These are phyloP conservation scores for Rickenella mellea DNA, from an alignment of 768 basidiomycete species.

Conservation along the genomic window DNA sequence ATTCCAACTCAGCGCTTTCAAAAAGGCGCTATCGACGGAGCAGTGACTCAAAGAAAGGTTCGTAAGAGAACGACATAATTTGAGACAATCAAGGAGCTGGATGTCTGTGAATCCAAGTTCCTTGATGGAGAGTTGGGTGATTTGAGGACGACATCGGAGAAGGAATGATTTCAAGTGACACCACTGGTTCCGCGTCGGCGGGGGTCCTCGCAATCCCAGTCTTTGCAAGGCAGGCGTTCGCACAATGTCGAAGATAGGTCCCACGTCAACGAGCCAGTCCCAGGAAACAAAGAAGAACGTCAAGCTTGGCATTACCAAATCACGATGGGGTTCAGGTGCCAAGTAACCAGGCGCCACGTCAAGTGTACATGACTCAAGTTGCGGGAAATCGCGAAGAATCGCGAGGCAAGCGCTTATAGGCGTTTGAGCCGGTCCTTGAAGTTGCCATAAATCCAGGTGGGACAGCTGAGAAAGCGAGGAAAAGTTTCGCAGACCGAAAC, in stretches of 20 bases:
- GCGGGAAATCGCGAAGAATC: neutral
- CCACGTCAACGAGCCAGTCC: constrained; percentile 1
- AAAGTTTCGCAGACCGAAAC: neutral
- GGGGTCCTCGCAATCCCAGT: neutral
- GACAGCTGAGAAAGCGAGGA: neutral
- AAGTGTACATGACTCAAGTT: neutral
- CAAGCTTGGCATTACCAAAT: neutral
- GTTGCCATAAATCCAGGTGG: neutral
- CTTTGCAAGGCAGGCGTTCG: neutral
- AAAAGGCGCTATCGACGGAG: neutral
- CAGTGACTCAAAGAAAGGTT: neutral
- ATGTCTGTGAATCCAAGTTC: neutral
- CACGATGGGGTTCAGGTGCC: neutral
- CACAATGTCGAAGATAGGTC: neutral
- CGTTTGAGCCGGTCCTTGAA: neutral
- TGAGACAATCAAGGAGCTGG: neutral
- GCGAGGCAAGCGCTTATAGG: neutral
- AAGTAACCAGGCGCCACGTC: neutral
- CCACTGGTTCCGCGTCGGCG: neutral
- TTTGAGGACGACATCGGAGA: neutral
- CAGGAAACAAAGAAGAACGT: neutral
- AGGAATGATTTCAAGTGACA: neutral
- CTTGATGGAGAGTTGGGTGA: neutral
- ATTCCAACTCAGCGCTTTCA: neutral
- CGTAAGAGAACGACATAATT: neutral